Base-by-base conservation (phyloP, 2,329 filamentous ascomycete species). In the Apiospora arundinis region DNA sequence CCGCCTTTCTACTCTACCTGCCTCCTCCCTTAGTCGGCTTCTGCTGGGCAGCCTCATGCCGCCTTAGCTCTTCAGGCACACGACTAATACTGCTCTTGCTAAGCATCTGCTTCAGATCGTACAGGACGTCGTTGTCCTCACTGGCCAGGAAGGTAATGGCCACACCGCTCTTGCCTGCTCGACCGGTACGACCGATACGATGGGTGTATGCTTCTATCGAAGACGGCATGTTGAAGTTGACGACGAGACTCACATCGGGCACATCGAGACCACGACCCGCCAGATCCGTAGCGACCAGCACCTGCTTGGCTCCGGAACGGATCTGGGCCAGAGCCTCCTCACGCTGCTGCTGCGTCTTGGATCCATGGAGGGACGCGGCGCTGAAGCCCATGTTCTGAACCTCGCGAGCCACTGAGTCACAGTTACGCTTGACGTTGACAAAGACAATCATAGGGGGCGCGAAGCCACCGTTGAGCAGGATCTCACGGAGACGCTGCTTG, bases 381-480 rank as follows among this genome's bases (percentile, higher is more conserved):
- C 91, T 93, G 87, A 95, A 96, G 76, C 96, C 96, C 91, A 96
- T 96, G 69, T 93, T 89, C 80, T 97, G 96, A 85, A 99, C 96
- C 79, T 98, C 95, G 73, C 94, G 90, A 3, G 95, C 95, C 67
- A 99, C 92, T 72, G 94, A 93, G 81, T 99, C 96, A 85, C 95
- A 98, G 85, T 98, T 98, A 77, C 95, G 93, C 85, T 98, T 98
- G 90, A 98, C 98, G 83, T 99, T 99, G 89, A 99, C 96, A 81
- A 99, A 99, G 74, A 99, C 95, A 77, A 99, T 99, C 81, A 99
- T 97, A 21, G 96, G 96, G 11, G 95, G 90, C 9, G 89, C 87
- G 83, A 95, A 98, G 75, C 95, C 92, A 75, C 91, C 87, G 1
- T 92, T 95, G 67, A 89, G 86, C 49, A 99, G 90, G 73, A 99